Base-by-base conservation (phyloP, 2,329 filamentous ascomycete genomes). In the Aureobasidium sp. region DNA sequence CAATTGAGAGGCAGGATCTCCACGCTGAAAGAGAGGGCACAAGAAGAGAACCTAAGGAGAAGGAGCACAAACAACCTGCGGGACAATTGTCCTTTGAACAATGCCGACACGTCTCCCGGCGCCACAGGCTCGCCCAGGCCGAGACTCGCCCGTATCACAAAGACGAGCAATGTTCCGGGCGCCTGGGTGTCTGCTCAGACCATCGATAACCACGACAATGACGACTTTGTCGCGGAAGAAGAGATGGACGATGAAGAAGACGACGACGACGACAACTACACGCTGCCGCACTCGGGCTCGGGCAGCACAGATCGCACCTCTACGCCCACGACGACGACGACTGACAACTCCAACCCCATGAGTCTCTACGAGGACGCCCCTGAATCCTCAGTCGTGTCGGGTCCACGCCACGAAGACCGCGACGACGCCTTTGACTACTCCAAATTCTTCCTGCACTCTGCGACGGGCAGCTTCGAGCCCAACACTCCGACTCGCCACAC, bases 381-480 rank as follows among this genome's bases (percentile, higher is more conserved):
- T 29, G 61, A 67, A 51, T 8, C 74, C 2, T 49, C 34, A 12
- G 11, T 20, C 5, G 29, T 48, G 4, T 48, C 56, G 1, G 41
- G 41, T n/a, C 41, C 56, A 29, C 49, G 91, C 0, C 93, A 97
- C 70, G 93, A 97, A 76, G 91, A 97, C 73, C 88, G 93, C 22
- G 87, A 92, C 67, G 93, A 97, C 73, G 92, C 92, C 1, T 97
- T 97, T 70, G 93, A 97, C 73, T 97, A 97, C 65, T 90, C 96
- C 73, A 87, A 96, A 71, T 97, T 97, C 76, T 96, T 96, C 73
- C 80, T 97, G 15, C 91, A 97, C 73, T 96, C 90, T 67, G 91
- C 91, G 12, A 87, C 97, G 82, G 91, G 91, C 6, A 91, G 83
- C 2, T 87, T 91, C 70, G 86, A 82, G 67, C 78, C 56, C 31